These are phyloP conservation scores for Miscanthus lutarioriparius DNA, from an alignment of 176 grass and related monocot genomes.

Conservation along the genomic window DNA sequence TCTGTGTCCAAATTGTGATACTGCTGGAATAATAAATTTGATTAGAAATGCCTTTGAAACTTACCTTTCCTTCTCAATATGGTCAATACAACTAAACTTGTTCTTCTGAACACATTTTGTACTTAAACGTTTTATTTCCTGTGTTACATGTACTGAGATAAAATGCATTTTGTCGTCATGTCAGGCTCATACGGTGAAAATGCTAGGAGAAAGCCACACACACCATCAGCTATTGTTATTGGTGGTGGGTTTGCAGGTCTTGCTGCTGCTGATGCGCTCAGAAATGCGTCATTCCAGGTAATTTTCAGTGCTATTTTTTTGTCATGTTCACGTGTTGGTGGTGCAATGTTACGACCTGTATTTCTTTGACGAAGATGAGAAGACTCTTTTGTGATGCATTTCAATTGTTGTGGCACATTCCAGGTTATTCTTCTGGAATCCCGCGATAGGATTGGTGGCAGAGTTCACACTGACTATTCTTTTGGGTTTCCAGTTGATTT, in stretches of 20 bases:
- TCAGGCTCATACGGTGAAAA: conserved; percentile 58
- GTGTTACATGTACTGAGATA: neutral
- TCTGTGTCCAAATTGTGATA: neutral
- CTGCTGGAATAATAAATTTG: neutral
- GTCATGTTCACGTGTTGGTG: neutral
- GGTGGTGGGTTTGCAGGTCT: conserved; percentile 96
- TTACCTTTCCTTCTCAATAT: neutral
- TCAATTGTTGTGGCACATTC: conserved; percentile 2
- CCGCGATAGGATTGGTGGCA: conserved; percentile 90
- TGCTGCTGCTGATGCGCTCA: conserved; percentile 85
- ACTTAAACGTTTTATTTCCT: neutral
- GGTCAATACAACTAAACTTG: neutral
- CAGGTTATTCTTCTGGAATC: conserved; percentile 96
- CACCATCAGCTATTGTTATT: conserved; percentile 89
- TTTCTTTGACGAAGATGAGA: neutral
- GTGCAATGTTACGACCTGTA: neutral
- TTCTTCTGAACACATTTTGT: neutral
- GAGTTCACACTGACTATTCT: conserved; percentile 91
- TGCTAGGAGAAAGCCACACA: conserved; percentile 55
- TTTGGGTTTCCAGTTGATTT: conserved; percentile 97
- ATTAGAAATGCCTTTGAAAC: neutral
- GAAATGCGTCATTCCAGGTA: conserved; percentile 92
- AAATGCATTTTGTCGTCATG: conserved; percentile 18
- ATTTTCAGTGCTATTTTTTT: neutral
- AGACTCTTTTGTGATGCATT: neutral